Base-by-base conservation (phyloP, 225 moss, liverwort and hornwort species). In the Takakia lepidozioides region DNA sequence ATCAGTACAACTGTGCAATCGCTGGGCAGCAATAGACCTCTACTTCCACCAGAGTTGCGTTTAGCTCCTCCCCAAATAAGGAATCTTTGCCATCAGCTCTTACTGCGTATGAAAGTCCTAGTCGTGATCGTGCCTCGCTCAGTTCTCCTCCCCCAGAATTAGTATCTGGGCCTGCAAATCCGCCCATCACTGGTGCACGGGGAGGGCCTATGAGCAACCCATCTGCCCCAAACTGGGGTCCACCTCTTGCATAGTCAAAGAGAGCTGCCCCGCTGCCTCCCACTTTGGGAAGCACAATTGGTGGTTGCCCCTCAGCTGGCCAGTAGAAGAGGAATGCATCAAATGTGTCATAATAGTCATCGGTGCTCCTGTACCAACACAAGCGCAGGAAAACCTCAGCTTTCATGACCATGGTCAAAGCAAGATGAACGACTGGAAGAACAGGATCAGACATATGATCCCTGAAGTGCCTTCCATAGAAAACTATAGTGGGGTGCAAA, bases 301-400 rank as follows among this genome's bases (percentile, higher is more conserved):
- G 63, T 22, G 19, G 39, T 22, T 38, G 23, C 1, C 15, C 22
- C 11, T 49, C 49, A 8, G 25, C 54, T 3, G 52, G 49, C 76
- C 76, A 76, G 29, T 76, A 71, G 66, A 76, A 76, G 46, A 76
- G 29, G 42, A 76, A 76, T 4, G 76, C 66, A 38, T 76, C 76
- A 26, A 76, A 76, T 0, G 67, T 66, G 52, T 76, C 76, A 51
- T 67, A 70, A 23, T 76, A 76, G 54, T 76, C 76, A 45, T 76
- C 76, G 1, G 76, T 76, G 62, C 71, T 76, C 47, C 76, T 46
- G 45, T n/a, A n/a, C n/a, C n/a, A n/a, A n/a, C n/a, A n/a, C n/a
- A n/a, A n/a, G n/a, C n/a, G n/a, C n/a, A n/a, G n/a, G n/a, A n/a
- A n/a, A n/a, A n/a, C n/a, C n/a, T n/a, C n/a, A n/a, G n/a, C n/a